A percentile compares a stretch with the other conserved stretches of the same genome.
phyloP scores from a whole-genome alignment of 306 rosid species.

The Aeschynomene evenia region DNA sequence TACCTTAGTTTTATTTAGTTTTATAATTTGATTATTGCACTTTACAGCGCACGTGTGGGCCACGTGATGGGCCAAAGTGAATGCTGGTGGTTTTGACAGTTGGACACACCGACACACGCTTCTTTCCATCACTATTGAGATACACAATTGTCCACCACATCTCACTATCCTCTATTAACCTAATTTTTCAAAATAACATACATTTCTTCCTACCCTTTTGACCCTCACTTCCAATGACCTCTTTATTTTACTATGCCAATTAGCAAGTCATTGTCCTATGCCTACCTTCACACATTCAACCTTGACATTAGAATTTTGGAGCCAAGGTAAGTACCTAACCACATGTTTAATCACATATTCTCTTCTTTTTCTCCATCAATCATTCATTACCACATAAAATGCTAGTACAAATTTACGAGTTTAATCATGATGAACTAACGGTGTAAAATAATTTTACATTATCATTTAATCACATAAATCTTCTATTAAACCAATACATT shows the following conservation, averaged over 20 bases:
- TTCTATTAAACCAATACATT: no score
- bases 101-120: conserved; percentile 36
- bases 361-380: no score
- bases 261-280: conserved; percentile 1
- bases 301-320: conserved; percentile 22
- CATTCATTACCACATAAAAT: no score
- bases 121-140: neutral
- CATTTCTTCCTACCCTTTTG: neutral
- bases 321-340: conserved; percentile 8
- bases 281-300: neutral
- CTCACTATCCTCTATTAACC: no score
- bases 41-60: conserved; percentile 52
- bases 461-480: no score
- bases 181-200: no score
- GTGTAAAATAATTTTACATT: no score
- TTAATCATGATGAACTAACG: no score
- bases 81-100: conserved; percentile 31
- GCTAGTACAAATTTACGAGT: no score
- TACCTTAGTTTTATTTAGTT: conserved; percentile 25
- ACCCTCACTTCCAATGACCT: no score
- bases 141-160: conserved; percentile 16
- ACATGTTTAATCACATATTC: no score
- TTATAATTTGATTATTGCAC: neutral
- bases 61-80: conserved; percentile 30
- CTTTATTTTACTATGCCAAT: neutral